Evolutionary conservation across 1,139 yeast genomes (phyloP).

Genomic region (Pichiaceae sp.): DNA sequence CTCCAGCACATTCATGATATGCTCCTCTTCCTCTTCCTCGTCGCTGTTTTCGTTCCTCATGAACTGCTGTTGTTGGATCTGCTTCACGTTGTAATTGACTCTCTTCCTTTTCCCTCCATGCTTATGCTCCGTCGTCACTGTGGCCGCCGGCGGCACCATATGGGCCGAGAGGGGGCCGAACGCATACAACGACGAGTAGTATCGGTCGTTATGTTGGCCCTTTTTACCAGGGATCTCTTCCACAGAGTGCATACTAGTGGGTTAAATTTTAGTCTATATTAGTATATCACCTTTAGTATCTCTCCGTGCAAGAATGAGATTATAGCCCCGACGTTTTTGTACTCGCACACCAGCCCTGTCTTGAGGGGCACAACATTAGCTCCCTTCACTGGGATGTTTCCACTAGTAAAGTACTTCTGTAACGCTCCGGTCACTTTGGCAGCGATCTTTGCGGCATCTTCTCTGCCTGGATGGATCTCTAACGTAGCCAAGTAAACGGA

Average conservation of each 20-base stretch:
- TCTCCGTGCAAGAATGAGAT: slow-evolving; percentile 13
- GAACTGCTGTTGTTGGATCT: slow-evolving; percentile 22
- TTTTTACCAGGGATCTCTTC: slow-evolving; percentile 14
- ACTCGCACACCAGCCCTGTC: slow-evolving; percentile 19
- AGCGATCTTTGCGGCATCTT: not conserved
- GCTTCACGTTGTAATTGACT: slow-evolving; percentile 24
- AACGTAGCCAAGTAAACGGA: slow-evolving; percentile 16
- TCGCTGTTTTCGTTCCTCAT: slow-evolving; percentile 4
- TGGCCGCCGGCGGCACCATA: slow-evolving; percentile 1
- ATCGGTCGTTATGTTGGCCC: slow-evolving; percentile 3
- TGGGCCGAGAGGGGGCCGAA: slow-evolving; percentile 3
- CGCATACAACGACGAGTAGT: slow-evolving; percentile 19
- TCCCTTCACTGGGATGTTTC: slow-evolving; percentile 8
- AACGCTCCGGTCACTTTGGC: not conserved
- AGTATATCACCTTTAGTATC: slow-evolving; percentile 1
- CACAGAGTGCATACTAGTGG: slow-evolving; percentile 16
- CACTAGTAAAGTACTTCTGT: slow-evolving; percentile 10
- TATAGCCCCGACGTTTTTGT: slow-evolving; percentile 11
- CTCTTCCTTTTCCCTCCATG: slow-evolving; percentile 18
- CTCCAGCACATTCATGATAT: slow-evolving; percentile 16
- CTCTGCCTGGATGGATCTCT: slow-evolving; percentile 3
- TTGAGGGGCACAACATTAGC: slow-evolving; percentile 13
- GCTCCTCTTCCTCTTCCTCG: slow-evolving; percentile 4
- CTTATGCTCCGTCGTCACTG: not conserved
- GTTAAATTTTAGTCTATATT: no score